Conservation (phyloP, 495 filamentous ascomycete genomes). For the Neurospora sp. region DNA sequence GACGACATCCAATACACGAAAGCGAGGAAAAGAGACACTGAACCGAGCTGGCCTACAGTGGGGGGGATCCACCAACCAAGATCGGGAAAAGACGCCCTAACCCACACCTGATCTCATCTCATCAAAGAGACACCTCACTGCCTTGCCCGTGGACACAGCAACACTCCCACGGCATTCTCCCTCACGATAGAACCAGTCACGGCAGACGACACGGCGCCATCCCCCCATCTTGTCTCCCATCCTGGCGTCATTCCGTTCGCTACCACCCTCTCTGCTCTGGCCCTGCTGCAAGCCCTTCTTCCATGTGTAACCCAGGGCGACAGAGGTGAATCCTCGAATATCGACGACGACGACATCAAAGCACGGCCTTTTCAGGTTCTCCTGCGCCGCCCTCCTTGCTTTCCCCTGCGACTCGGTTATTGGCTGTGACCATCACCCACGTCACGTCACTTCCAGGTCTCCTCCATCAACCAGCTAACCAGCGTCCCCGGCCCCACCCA, state of each 20-base stretch:
- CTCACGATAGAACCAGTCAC: not conserved
- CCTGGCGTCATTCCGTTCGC: not conserved
- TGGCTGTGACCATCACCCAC: conserved; percentile 9
- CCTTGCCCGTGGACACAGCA: not conserved
- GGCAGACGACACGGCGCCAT: not conserved
- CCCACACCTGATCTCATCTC: not conserved
- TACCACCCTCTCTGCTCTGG: not conserved
- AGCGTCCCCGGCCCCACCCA: not conserved
- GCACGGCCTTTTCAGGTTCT: not conserved
- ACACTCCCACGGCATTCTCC: not conserved
- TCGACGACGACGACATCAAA: not conserved
- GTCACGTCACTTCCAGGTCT: conserved; percentile 9
- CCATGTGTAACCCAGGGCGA: not conserved
- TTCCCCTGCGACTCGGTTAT: conserved; percentile 10
- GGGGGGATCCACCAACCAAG: not conserved
- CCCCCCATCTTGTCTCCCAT: not conserved
- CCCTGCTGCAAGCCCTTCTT: not conserved
- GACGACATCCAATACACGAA: not conserved
- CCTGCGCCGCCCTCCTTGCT: conserved; percentile 4
- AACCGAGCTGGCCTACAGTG: not conserved
- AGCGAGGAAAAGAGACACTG: not conserved
- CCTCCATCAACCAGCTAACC: not conserved
- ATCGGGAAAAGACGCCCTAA: not conserved
- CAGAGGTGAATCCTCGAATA: not conserved
- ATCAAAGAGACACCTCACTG: not conserved